phyloP scores from a whole-genome alignment of 371 early-diverging fungal genomes.

The Coemansia sp. region DNA sequence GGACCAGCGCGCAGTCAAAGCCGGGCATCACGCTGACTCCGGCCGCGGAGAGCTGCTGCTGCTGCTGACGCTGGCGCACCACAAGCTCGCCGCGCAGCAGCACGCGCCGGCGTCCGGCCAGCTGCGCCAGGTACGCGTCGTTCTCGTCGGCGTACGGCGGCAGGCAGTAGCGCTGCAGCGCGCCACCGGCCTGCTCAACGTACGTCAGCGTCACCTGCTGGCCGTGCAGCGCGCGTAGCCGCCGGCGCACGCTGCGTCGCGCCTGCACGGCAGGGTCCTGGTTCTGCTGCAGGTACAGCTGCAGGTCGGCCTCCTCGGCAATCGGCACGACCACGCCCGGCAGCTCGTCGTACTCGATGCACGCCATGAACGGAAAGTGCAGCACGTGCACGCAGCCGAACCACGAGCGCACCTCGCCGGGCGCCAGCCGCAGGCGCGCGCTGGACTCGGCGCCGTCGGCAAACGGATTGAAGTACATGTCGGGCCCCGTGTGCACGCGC shows the following conservation, averaged over 20 bases:
- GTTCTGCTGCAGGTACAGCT: constrained; percentile 56
- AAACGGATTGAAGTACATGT: constrained; percentile 62
- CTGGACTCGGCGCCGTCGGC: not conserved
- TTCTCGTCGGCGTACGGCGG: constrained; percentile 43
- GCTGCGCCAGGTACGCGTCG: constrained; percentile 45
- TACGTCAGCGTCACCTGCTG: constrained; percentile 58
- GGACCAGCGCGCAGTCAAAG: constrained; percentile 49
- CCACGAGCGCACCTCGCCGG: constrained; percentile 54
- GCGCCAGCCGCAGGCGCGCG: constrained; percentile 16
- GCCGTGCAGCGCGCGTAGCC: constrained; percentile 58
- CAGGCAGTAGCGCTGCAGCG: constrained; percentile 36
- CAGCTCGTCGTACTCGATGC: constrained; percentile 63
- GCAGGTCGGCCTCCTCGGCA: constrained; percentile 54
- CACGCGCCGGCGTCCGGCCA: constrained; percentile 32
- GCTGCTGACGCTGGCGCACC: constrained; percentile 29
- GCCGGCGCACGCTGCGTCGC: constrained; percentile 53
- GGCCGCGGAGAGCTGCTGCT: constrained; percentile 21
- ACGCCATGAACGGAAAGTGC: constrained; percentile 64
- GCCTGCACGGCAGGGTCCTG: constrained; percentile 51
- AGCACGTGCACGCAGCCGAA: constrained; percentile 61
- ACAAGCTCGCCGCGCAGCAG: constrained; percentile 53
- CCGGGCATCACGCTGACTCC: constrained; percentile 59
- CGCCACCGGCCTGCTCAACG: constrained; percentile 33
- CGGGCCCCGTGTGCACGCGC: constrained; percentile 57
- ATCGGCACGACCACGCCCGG: constrained; percentile 54